Base-by-base conservation (phyloP, 805 yeast species). In the Starmerella apicola region DNA sequence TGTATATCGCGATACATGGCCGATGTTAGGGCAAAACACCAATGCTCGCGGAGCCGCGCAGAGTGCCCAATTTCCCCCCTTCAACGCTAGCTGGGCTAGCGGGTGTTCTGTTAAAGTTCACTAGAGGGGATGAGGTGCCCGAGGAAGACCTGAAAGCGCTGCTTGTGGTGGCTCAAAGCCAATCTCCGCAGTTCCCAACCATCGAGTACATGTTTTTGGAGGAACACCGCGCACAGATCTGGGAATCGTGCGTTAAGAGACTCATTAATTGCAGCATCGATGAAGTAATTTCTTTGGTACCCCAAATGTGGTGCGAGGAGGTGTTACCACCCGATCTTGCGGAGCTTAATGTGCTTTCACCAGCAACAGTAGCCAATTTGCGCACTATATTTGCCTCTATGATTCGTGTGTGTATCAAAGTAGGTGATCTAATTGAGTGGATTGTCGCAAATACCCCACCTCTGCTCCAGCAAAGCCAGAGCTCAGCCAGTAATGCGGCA, bases 311-410 rank as follows among this genome's bases (percentile, higher is more conserved):
- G 34, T 5, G 10, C 8, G 25, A 18, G 7, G 16, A 20, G 5
- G 26, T 32, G n/a, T 13, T 20, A 5, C 34, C 34, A n/a, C n/a
- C 23, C 25, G 9, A 20, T 21, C 15, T 32, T 5, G 25, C 22
- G 5, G 25, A 20, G 26, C 13, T 32, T 9, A 13, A 19, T 5
- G 3, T 39, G 9, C 25, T 39, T 3, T n/a, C 25, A 7, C 18
- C 25, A 12, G 32, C 16, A 12, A 29, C 32, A 21, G 5, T 27
- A 13, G 26, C 20, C 2, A 10, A 13, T 3, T 35, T 43, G n/a
- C 28, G 38, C 7, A 15, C n/a, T 3, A 32, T 50, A 6, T 50
- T 48, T 37, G 40, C 49, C n/a, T 46, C 60, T 3, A 33, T 50
- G 18, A 49, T 51, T 1, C 42, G 54, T 10, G 39, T 38, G n/a